Base-by-base conservation (phyloP, 306 rosid genomes). In the Acacia melanoxylon region DNA sequence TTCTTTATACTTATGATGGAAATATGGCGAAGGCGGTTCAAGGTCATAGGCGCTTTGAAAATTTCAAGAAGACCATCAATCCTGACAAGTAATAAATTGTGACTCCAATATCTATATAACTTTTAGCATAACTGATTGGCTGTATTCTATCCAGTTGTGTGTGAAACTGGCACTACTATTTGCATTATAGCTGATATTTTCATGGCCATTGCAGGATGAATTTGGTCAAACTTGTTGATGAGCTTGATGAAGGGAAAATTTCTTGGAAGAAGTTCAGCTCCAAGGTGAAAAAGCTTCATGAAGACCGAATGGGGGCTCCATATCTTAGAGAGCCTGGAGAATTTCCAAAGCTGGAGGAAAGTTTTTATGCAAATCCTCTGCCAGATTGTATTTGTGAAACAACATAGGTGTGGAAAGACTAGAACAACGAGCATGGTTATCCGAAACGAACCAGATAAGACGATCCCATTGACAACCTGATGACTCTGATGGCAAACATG, bases 11-110 rank as follows among this genome's bases (percentile, higher is more conserved):
- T 25, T 93, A 92, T 4, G 99, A 95, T 76, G 98, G 99, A 78
- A 95, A 95, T 82, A 92, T 95, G 99, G 99, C 99, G n/a, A 95
- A 95, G 91, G 99, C 99, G 40, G 97, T 95, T 75, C 98, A 92
- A 90, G 99, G 99, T 82, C 99, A 95, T 80, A 87, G 99, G 81
- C 97, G 97, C 83, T 95, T 90, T 52, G 97, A 95, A 86, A 86
- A 94, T 89, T 95, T 95, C 65, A 93, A 90, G 92, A 93, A 92
- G 91, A 91, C 99, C 75, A 89, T 95, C 81, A 93, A 48, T 90
- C 99, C 98, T n/a, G 97, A 95, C 97, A 93, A 90, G 98, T 95
- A 91, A 87, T 68, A 58, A 42, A 51, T 61, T 69, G 42, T 29
- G 68, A 15, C 45, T 68, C 83, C 72, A 22, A 78, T 51, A 25